Evolutionary conservation across 208 protist species (phyloP), one percentile per base, ranked within the genome.

Genomic region (Strigomonas galati): DNA sequence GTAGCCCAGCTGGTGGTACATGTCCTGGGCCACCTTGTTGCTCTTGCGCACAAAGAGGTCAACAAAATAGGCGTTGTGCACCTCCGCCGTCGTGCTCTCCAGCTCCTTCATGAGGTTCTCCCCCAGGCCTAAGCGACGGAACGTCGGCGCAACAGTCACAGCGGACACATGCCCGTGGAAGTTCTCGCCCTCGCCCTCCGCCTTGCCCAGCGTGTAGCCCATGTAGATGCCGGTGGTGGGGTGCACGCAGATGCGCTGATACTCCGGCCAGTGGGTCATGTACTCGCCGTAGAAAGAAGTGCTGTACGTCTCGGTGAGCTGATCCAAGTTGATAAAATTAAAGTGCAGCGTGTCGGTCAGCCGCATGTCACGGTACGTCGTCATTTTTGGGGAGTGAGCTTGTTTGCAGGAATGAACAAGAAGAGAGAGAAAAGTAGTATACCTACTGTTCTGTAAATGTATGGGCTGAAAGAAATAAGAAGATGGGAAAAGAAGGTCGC

Each of bases 131-230:
- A 99, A 72, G 1, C 98, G 90, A 30, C 98, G 91, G 71, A 98
- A 99, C 62, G 98, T 97, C 23, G 98, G 97, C 37, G 97, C 93
- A 5, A 99, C 98, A 0, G 98, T 99, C 0, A 99, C 82, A 7
- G 98, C 98, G 9, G 98, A 99, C 14, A 99, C 97, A 75, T 99
- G 99, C 0, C 98, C 98, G 78, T 99, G 98, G 79, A 93, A 98
- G 51, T 98, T 79, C 55, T 98, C 84, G 7, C 85, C 95, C 24
- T 84, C 55, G 7, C 96, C 98, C 70, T 99, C 98, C 28, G 87
- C 97, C 79, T 99, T 99, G 14, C 98, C 98, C 46, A 99, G 81
- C 24, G 97, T 93, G 82, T 99, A 99, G 1, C 91, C 97, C 97
- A 99, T 99, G 23, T 82, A 63, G 37, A 92, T 78, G 12, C 94